Evolutionary conservation across 176 grass and related monocot species (phyloP).

Genomic region (Stipa capillata): DNA sequence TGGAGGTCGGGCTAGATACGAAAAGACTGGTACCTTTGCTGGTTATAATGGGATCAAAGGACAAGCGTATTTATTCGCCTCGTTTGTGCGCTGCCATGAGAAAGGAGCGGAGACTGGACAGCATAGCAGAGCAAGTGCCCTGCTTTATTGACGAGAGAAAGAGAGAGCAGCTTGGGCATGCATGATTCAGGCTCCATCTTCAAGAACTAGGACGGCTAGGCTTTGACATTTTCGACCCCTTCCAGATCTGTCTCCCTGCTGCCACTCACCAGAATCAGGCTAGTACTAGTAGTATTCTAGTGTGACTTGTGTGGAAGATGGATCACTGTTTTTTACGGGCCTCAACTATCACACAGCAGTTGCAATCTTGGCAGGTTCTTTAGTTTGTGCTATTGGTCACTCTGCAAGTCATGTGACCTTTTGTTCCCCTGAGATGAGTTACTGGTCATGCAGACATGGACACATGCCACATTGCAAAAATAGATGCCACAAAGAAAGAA

Average conservation of each 20-base stretch:
- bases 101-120: not conserved
- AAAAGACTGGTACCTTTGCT: not conserved
- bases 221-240: constrained; percentile 27
- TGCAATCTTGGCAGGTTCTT: constrained; percentile 21
- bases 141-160: constrained; percentile 17
- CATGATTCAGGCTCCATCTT: constrained; percentile 22
- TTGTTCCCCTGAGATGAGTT: constrained; percentile 1
- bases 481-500: no score
- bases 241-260: not conserved
- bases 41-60: not conserved
- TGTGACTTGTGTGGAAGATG: no score
- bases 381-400: not conserved
- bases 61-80: not conserved
- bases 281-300: no score
- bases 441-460: no score
- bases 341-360: not conserved
- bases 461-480: no score
- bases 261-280: no score
- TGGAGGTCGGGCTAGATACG: no score
- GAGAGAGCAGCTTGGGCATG: not conserved
- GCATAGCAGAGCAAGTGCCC: not conserved
- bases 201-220: constrained; percentile 4
- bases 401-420: constrained; percentile 19
- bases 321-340: constrained; percentile 1
- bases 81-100: not conserved